phyloP scores from a whole-genome alignment of 176 grass and related monocot genomes.

The Musa itinerans region DNA sequence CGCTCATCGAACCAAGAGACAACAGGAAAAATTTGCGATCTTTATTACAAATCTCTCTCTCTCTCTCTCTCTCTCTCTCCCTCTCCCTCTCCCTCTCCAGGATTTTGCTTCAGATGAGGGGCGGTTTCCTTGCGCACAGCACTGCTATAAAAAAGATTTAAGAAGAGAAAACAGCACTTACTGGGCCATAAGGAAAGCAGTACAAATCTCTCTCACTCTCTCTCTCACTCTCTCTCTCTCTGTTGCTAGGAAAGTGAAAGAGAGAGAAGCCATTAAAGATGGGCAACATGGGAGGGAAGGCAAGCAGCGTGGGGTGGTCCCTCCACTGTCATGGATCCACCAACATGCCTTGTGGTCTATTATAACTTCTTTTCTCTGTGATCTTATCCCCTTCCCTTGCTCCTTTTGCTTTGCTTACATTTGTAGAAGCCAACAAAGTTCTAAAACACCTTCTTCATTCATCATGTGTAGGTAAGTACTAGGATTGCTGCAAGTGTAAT shows the following conservation, averaged over 20 bases:
- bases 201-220: not conserved
- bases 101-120: not conserved
- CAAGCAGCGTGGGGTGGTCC: not conserved
- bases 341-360: not conserved
- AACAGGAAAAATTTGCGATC: not conserved
- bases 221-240: not conserved
- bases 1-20: not conserved
- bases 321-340: constrained; percentile 16
- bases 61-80: not conserved
- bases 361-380: not conserved
- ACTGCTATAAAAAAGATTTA: not conserved
- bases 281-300: not conserved
- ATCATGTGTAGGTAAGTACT: too few relatives aligned
- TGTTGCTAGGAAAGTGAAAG: not conserved
- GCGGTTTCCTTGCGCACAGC: not conserved
- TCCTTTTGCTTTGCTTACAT: too few relatives aligned
- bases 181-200: not conserved
- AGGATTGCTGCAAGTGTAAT: too few relatives aligned
- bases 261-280: not conserved
- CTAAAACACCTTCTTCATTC: too few relatives aligned
- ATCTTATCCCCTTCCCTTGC: not conserved
- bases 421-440: too few relatives aligned
- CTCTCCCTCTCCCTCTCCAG: not conserved
- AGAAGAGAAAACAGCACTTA: not conserved
- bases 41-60: not conserved